Base-by-base conservation (phyloP, 1,284 basidiomycete species). In the Athelia sp. region DNA sequence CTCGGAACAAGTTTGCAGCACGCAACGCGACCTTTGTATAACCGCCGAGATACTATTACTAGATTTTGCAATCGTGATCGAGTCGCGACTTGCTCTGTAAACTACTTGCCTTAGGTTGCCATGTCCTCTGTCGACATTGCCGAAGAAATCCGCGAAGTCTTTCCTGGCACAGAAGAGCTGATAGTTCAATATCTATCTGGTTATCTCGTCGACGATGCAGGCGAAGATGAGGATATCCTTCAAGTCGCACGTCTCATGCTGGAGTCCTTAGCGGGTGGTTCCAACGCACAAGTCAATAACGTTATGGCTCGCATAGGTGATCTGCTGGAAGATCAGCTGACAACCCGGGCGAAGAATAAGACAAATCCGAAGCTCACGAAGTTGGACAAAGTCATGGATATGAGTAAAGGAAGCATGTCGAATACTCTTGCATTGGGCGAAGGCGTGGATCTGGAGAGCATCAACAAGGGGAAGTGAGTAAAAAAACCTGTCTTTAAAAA, bases 321-420 rank as follows among this genome's bases (percentile, higher is more conserved):
- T 54, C 72, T 84, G 56, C 77, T 87, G 42, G 77, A 81, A 50
- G 84, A 86, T 22, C 81, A 84, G 46, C 69, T 89, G 40, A 73
- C 66, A 45, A 73, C 74, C 31, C 74, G 83, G 32, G 71, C 76
- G 46, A 82, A 76, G 62, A 83, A 75, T 52, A 78, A 76, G 58
- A 71, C 76, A 40, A 78, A 75, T 21, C 76, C 81, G 53, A 77
- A 80, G 54, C 63, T 91, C 40, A 80, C 83, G 58, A 86, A 90
- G 62, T 75, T 99, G 52, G 96, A 98, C 66, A 93, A 92, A 67
- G 90, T 94, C 40, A 85, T 99, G 74, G 90, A 98, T 62, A 92
- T 99, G 87, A 90, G 91, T 68, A 87, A 87, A 64, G 73, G 84
- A 10, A 21, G 36, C 15, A 85, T 95, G 70, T 92, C 89, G 42